Conservation (phyloP, 2,329 filamentous ascomycete genomes). For the Lomentospora prolificans region DNA sequence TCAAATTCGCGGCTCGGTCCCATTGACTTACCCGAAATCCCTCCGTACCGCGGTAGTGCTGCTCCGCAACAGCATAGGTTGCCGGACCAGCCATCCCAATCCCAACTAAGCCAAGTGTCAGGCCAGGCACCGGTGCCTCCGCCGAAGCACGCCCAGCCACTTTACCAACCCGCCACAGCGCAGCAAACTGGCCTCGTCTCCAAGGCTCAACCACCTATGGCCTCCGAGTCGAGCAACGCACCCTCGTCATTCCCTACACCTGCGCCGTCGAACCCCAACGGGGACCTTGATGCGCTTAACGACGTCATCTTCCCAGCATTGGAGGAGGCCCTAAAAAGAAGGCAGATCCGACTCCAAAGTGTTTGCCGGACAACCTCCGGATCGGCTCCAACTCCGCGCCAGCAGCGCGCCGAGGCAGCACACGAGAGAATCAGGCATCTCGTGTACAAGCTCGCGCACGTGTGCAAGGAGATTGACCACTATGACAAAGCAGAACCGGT, state of each 20-base stretch:
- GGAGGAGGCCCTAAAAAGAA: conserved; percentile 79
- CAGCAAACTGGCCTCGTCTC: conserved; percentile 17
- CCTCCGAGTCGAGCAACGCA: conserved; percentile 21
- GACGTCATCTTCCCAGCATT: conserved; percentile 90
- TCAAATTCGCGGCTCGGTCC: conserved; percentile 28
- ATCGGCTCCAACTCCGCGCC: conserved; percentile 44
- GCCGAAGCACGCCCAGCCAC: not conserved
- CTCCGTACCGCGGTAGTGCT: conserved; percentile 37
- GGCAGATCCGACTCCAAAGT: conserved; percentile 52
- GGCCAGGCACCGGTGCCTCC: conserved; percentile 11
- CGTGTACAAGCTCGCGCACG: conserved; percentile 70
- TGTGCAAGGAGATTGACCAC: conserved; percentile 84
- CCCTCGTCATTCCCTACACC: conserved; percentile 46
- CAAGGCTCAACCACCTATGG: conserved; percentile 22
- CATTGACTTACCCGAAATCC: conserved; percentile 43
- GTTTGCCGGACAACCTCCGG: conserved; percentile 26
- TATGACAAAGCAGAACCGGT: conserved; percentile 80
- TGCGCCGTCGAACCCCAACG: conserved; percentile 47
- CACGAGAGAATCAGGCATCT: conserved; percentile 77
- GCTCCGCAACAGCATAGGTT: conserved; percentile 18
- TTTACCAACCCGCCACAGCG: conserved; percentile 2
- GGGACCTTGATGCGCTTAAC: conserved; percentile 74
- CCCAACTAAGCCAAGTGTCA: conserved; percentile 15
- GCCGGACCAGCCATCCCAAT: conserved; percentile 11
- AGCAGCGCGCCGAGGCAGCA: conserved; percentile 58